Percentiles rank a stretch among this genome's conserved stretches.
These are phyloP conservation scores for Vinca minor DNA, from an alignment of 257 asterid genomes.

Conservation along the genomic window DNA sequence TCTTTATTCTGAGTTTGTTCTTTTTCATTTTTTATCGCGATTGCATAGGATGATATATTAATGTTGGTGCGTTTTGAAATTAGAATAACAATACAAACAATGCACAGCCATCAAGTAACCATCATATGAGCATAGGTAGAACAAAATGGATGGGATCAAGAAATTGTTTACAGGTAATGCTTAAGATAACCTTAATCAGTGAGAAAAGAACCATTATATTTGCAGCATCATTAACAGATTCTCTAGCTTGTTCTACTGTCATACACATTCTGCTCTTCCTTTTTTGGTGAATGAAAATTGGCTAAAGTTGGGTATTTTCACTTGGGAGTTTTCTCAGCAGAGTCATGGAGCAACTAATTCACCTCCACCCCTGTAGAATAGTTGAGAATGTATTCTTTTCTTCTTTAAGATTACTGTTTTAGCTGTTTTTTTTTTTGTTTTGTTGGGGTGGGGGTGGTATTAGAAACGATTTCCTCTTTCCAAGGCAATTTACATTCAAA, in stretches of 20 bases:
- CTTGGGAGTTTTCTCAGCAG: not conserved
- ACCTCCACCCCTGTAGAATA: not conserved
- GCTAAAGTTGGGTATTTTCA: not conserved
- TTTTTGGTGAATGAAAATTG: slow-evolving; percentile 3
- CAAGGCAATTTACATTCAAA: no score
- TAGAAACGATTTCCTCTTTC: no score
- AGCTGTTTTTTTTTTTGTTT: no score
- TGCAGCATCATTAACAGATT: not conserved
- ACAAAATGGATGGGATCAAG: not conserved
- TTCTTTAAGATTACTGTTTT: no score
- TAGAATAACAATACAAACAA: not conserved
- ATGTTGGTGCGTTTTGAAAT: not conserved
- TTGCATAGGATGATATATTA: not conserved
- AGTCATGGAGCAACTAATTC: not conserved
- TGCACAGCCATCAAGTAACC: slow-evolving; percentile 4
- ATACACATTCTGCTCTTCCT: slow-evolving; percentile 2
- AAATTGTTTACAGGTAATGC: slow-evolving; percentile 3
- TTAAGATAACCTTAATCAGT: not conserved
- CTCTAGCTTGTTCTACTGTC: not conserved
- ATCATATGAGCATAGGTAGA: not conserved
- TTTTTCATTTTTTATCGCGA: not conserved
- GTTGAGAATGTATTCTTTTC: not conserved
- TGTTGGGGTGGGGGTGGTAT: no score
- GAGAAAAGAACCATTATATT: not conserved
- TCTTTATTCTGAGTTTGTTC: not conserved